phyloP scores from a whole-genome alignment of 768 basidiomycete genomes.

The Macrolepiota fuliginosa region DNA sequence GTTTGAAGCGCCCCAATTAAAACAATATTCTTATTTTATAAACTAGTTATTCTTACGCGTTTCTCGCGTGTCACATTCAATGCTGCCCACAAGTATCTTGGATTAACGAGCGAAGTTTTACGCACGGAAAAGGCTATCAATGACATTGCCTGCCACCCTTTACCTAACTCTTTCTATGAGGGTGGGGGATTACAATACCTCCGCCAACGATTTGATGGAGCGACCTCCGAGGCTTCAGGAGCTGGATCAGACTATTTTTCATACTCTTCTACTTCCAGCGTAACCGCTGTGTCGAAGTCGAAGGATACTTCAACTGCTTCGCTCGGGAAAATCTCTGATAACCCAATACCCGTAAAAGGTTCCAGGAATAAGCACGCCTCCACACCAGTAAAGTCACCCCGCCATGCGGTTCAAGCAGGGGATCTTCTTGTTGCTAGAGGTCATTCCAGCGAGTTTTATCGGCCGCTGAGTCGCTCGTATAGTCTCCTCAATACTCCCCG shows the following conservation, averaged over 20 bases:
- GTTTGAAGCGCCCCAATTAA: constrained; percentile 2
- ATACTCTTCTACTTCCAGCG: constrained; percentile 22
- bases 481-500: constrained; percentile 52
- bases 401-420: constrained; percentile 69
- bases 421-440: constrained; percentile 66
- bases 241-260: constrained; percentile 60
- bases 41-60: constrained; percentile 84
- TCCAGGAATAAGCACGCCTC: background rate
- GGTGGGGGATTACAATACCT: constrained; percentile 87
- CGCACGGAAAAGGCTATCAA: constrained; percentile 98
- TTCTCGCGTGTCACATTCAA: constrained; percentile 98
- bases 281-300: constrained; percentile 21
- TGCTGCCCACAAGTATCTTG: constrained; percentile 95
- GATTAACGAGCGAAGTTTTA: constrained; percentile 91
- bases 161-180: constrained; percentile 89
- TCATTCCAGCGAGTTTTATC: constrained; percentile 43
- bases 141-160: constrained; percentile 92
- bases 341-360: constrained; percentile 17
- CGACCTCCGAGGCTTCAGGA: constrained; percentile 43
- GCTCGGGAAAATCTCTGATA: constrained; percentile 22
- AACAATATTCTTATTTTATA: constrained; percentile 11
- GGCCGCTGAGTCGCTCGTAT: constrained; percentile 43
- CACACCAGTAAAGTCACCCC: constrained; percentile 30
- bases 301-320: constrained; percentile 25
- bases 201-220: constrained; percentile 83